phyloP scores from a whole-genome alignment of 306 rosid species.

The Crotalaria pallida region DNA sequence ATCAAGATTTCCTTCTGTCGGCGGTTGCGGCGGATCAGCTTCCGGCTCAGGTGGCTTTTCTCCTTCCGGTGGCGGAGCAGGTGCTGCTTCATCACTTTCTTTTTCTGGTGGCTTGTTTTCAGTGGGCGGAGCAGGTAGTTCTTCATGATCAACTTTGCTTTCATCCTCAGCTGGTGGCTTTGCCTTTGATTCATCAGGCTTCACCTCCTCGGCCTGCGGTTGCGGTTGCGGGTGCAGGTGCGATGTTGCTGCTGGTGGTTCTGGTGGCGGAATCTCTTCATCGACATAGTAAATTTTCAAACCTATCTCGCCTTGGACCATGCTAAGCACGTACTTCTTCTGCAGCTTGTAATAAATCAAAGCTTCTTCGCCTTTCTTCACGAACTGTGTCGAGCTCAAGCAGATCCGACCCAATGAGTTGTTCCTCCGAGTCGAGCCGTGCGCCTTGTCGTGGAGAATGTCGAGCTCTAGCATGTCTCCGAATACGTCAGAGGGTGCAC shows the following conservation, averaged over 20 bases:
- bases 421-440: slow-evolving; percentile 54
- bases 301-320: slow-evolving; percentile 70
- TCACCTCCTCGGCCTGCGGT: slow-evolving; percentile 15
- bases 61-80: neutral
- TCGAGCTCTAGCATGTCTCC: slow-evolving; percentile 65
- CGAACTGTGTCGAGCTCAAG: slow-evolving; percentile 61
- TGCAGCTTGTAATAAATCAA: slow-evolving; percentile 58
- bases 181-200: neutral
- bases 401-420: slow-evolving; percentile 64
- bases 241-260: neutral
- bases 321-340: slow-evolving; percentile 50
- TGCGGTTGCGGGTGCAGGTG: neutral
- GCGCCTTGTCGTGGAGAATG: slow-evolving; percentile 51
- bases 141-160: neutral
- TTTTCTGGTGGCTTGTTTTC: neutral
- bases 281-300: slow-evolving; percentile 61
- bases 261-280: slow-evolving; percentile 16
- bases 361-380: slow-evolving; percentile 84
- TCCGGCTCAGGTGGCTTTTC: slow-evolving; percentile 16
- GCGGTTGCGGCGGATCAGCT: neutral
- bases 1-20: neutral
- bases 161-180: neutral
- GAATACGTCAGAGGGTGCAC: slow-evolving; percentile 44
- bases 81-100: neutral
- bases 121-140: neutral